Percentiles rank a stretch among this genome's conserved stretches.
These are phyloP conservation scores for Gnaphalium uliginosum DNA, from an alignment of 129 eudicot species.

Conservation along the genomic window DNA sequence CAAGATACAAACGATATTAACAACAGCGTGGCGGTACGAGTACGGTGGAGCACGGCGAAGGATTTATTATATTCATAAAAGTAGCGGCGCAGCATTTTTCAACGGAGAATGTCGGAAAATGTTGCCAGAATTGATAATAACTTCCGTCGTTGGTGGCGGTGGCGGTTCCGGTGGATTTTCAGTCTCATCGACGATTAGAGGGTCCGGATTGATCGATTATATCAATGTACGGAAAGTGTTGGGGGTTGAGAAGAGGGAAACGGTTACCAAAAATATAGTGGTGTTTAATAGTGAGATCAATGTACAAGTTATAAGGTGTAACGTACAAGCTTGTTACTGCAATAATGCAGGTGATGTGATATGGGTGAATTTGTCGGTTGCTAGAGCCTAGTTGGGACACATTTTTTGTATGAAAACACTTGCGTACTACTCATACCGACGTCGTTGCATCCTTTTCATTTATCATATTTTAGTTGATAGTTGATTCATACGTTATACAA, in stretches of 20 bases:
- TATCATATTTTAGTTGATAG: neutral
- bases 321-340: neutral
- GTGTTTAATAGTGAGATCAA: neutral
- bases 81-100: conserved; percentile 26
- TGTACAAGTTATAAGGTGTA: neutral
- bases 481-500: neutral
- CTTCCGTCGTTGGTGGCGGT: neutral
- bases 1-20: conserved; percentile 19
- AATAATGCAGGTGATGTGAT: neutral
- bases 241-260: neutral
- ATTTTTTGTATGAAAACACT: neutral
- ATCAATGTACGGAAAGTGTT: neutral
- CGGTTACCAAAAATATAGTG: neutral
- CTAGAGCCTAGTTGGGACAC: neutral
- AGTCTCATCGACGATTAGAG: neutral
- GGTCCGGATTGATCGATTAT: neutral
- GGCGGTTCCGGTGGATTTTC: neutral
- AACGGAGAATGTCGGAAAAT: neutral
- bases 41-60: conserved; percentile 26
- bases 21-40: conserved; percentile 28
- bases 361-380: neutral
- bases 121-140: too few relatives aligned
- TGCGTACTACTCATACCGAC: neutral
- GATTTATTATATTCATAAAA: conserved; percentile 25
- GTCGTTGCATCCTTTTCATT: neutral